Conservation (phyloP, 257 asterid genomes). For the Haberlea rhodopensis region DNA sequence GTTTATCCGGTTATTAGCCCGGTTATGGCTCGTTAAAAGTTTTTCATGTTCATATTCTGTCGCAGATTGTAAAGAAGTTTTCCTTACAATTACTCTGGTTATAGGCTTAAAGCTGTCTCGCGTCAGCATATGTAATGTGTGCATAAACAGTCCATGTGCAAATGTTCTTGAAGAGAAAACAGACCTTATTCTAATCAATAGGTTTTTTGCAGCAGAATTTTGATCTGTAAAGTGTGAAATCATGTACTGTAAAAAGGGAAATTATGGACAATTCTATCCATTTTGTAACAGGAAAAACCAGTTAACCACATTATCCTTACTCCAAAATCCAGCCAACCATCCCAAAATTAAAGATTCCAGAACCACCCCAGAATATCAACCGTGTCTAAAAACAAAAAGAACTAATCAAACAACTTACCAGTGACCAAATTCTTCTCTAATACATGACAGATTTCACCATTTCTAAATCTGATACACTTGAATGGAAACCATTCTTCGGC, state of each 20-base stretch:
- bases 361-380: too few species aligned
- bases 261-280: neutral
- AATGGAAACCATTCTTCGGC: slow-evolving; percentile 90
- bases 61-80: neutral
- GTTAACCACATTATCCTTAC: slow-evolving; percentile 42
- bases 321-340: slow-evolving; percentile 48
- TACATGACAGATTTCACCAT: slow-evolving; percentile 29
- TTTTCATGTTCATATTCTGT: slow-evolving; percentile 1
- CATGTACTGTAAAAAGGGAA: neutral
- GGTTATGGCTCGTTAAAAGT: slow-evolving; percentile 45
- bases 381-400: too few species aligned
- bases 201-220: neutral
- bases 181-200: neutral
- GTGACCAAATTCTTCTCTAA: slow-evolving; percentile 34
- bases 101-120: too few species aligned
- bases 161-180: neutral
- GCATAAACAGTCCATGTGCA: slow-evolving; percentile 3
- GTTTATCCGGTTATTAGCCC: slow-evolving; percentile 44
- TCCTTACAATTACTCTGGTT: neutral
- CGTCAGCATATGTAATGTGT: slow-evolving; percentile 9
- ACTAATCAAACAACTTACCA: slow-evolving; percentile 11
- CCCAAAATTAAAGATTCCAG: slow-evolving; percentile 34
- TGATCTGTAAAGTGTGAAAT: neutral
- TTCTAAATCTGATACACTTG: slow-evolving; percentile 22
- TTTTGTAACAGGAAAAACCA: neutral